A percentile compares a stretch with the other conserved stretches of the same genome.
Evolutionary conservation across 2,329 filamentous ascomycete species (phyloP).

Genomic region (Fusarium miscanthi): DNA sequence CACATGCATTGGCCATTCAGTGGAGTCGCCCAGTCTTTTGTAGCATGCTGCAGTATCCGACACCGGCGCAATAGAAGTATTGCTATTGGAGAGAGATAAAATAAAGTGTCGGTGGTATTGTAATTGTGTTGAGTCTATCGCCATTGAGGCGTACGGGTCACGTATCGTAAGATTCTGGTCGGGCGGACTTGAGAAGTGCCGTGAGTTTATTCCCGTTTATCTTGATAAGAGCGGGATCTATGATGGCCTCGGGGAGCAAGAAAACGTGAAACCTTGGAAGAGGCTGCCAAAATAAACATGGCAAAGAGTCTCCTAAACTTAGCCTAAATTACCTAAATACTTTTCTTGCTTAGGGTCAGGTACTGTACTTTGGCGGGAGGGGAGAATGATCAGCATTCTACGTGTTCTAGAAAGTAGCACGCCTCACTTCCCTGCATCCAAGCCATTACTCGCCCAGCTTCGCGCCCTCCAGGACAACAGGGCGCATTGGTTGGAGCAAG

Average conservation of each 20-base stretch:
- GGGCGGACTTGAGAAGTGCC: not conserved
- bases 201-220: not conserved
- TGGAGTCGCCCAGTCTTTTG: constrained; percentile 21
- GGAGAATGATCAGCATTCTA: not conserved
- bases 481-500: constrained; percentile 14
- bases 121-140: not conserved
- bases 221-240: not conserved
- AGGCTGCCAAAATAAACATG: too few relatives aligned
- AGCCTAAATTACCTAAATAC: too few relatives aligned
- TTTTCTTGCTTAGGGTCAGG: too few relatives aligned
- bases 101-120: not conserved
- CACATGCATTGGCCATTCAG: constrained; percentile 24
- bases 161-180: constrained; percentile 17
- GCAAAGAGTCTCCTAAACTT: too few relatives aligned
- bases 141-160: not conserved
- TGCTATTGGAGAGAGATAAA: constrained; percentile 17
- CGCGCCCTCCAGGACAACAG: not conserved
- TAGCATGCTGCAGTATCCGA: constrained; percentile 16
- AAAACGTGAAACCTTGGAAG: too few relatives aligned
- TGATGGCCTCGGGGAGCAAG: not conserved
- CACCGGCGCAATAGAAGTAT: constrained; percentile 5
- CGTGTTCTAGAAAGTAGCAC: constrained; percentile 14
- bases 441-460: constrained; percentile 7
- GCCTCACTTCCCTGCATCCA: not conserved
- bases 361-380: not conserved